Percentiles rank a stretch among this genome's conserved stretches.
Conservation (phyloP, 257 asterid species). For the Solanum tarapatanum region DNA sequence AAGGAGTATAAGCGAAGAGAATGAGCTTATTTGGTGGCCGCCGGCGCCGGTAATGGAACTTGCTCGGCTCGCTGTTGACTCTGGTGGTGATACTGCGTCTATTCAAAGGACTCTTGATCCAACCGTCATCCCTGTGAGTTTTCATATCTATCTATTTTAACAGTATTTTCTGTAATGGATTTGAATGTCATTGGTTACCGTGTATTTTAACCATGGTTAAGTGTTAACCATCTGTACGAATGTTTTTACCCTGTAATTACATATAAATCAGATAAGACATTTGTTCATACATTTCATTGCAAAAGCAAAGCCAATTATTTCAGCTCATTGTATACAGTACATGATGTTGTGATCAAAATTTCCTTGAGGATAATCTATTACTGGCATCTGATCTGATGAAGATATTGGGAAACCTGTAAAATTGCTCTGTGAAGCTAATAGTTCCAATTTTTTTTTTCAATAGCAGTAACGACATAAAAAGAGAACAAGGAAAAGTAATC, state of each 20-base stretch:
- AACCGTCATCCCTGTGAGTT: slow-evolving; percentile 33
- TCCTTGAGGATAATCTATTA: no score
- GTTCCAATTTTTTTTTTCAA: background rate
- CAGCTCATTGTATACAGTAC: background rate
- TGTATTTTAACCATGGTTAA: no score
- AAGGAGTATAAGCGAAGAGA: slow-evolving; percentile 9
- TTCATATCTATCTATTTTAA: background rate
- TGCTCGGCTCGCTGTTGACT: slow-evolving; percentile 73
- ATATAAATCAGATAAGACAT: no score
- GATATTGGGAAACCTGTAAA: background rate
- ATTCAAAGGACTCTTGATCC: slow-evolving; percentile 75
- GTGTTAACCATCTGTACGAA: no score
- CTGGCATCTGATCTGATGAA: no score
- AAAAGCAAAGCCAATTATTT: background rate
- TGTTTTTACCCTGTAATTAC: no score
- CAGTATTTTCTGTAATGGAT: background rate
- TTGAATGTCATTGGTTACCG: background rate
- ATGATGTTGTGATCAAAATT: background rate
- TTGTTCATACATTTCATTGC: background rate
- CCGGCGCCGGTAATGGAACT: slow-evolving; percentile 72
- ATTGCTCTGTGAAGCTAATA: background rate
- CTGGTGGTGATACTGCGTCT: slow-evolving; percentile 72
- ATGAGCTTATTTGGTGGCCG: slow-evolving; percentile 57
- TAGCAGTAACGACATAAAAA: background rate
- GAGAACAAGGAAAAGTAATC: background rate